These are phyloP conservation scores for Trichoderma guizhouense DNA, from an alignment of 2,329 filamentous ascomycete species.

Conservation along the genomic window DNA sequence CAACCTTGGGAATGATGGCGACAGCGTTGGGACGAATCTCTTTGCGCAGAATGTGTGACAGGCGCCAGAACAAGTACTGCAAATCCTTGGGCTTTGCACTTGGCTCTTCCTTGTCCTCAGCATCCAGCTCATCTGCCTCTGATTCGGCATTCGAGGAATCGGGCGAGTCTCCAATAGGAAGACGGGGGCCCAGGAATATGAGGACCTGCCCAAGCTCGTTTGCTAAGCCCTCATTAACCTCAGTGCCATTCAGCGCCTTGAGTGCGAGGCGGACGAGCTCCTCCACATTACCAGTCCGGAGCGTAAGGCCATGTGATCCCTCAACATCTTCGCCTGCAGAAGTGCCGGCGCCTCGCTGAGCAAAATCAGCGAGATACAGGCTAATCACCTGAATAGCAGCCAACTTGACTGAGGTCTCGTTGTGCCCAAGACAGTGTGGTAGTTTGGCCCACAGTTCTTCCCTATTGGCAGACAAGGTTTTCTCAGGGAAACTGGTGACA, in stretches of 20 bases:
- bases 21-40: constrained; percentile 63
- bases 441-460: constrained; percentile 69
- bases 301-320: constrained; percentile 67
- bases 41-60: constrained; percentile 74
- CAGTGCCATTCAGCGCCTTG: constrained; percentile 56
- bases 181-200: constrained; percentile 69
- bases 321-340: constrained; percentile 53
- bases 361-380: constrained; percentile 77
- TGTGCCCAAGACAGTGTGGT: constrained; percentile 66
- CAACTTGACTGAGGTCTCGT: constrained; percentile 71
- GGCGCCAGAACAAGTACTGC: constrained; percentile 72
- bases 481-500: constrained; percentile 61
- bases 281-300: constrained; percentile 63
- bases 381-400: constrained; percentile 71
- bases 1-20: constrained; percentile 69
- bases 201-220: constrained; percentile 77
- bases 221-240: constrained; percentile 71
- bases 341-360: constrained; percentile 54
- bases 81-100: constrained; percentile 43
- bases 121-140: constrained; percentile 43
- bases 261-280: constrained; percentile 52
- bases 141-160: constrained; percentile 40
- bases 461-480: constrained; percentile 58
- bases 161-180: constrained; percentile 39
- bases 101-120: constrained; percentile 39